phyloP scores from a whole-genome alignment of 2,329 filamentous ascomycete species.

The Fusarium sambucinum region DNA sequence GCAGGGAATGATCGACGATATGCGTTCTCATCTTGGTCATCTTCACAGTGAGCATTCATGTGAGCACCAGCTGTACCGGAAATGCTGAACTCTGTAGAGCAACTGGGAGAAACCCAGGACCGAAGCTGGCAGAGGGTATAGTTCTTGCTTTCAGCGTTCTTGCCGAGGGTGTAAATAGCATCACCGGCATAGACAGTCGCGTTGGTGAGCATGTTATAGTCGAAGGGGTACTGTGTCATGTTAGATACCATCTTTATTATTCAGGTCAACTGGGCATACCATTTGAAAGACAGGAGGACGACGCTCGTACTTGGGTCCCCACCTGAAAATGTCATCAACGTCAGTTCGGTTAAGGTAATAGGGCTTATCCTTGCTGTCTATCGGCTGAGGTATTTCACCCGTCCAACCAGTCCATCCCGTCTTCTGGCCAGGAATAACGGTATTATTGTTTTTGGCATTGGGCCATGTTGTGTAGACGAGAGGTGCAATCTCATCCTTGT shows the following conservation, averaged over 20 bases:
- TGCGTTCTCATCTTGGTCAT: conserved; percentile 63
- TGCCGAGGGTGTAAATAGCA: conserved; percentile 75
- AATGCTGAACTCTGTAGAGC: conserved; percentile 72
- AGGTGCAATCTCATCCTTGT: conserved; percentile 68
- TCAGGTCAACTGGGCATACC: conserved; percentile 50
- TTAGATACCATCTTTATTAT: conserved; percentile 5
- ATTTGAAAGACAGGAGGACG: conserved; percentile 65
- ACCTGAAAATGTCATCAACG: conserved; percentile 78
- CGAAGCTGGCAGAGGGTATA: conserved; percentile 78
- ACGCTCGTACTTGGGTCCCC: conserved; percentile 66
- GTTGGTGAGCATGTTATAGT: conserved; percentile 77
- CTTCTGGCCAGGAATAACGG: conserved; percentile 52
- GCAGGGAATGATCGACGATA: conserved; percentile 62
- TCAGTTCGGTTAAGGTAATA: conserved; percentile 67
- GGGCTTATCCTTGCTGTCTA: conserved; percentile 38
- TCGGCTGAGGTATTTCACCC: conserved; percentile 52
- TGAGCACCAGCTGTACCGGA: conserved; percentile 68
- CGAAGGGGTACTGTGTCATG: conserved; percentile 61
- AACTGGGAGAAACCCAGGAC: conserved; percentile 72
- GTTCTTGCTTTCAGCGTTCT: conserved; percentile 55
- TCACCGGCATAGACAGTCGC: conserved; percentile 57
- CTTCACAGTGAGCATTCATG: conserved; percentile 72
- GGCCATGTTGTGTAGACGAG: conserved; percentile 75
- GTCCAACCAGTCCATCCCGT: conserved; percentile 54
- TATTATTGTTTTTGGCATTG: conserved; percentile 51